Evolutionary conservation across 169 alveolate genomes (phyloP).

Genomic region (Babesia caballi): DNA sequence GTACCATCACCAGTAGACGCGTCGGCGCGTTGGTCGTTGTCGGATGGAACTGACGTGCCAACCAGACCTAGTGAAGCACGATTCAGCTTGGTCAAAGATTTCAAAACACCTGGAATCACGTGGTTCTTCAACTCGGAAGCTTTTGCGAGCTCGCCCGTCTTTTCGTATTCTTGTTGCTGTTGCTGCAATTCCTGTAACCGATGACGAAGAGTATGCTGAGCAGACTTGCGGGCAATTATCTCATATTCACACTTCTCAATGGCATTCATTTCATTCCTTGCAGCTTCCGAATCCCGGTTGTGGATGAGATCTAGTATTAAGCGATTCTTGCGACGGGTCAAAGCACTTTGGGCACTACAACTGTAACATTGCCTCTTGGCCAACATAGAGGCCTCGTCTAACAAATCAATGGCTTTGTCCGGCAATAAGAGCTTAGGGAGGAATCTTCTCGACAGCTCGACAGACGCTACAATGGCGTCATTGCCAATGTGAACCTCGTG

Average conservation of each 20-base stretch:
- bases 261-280: no score
- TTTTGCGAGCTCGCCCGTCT: slow-evolving; percentile 1
- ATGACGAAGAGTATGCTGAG: neutral
- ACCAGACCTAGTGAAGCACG: no score
- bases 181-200: slow-evolving; percentile 47
- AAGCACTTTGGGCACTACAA: no score
- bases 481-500: slow-evolving; percentile 51
- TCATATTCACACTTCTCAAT: neutral
- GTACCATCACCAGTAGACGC: neutral
- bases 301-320: neutral
- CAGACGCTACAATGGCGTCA: slow-evolving; percentile 66
- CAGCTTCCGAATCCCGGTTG: neutral
- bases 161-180: slow-evolving; percentile 13
- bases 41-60: neutral
- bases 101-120: neutral
- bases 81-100: neutral
- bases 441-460: slow-evolving; percentile 51
- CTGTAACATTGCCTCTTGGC: no score
- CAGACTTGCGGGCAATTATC: neutral
- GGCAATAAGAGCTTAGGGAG: slow-evolving; percentile 54
- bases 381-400: slow-evolving; percentile 65
- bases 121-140: slow-evolving; percentile 15
- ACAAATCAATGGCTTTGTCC: slow-evolving; percentile 67
- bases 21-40: neutral
- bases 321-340: neutral